Evolutionary conservation across 192 early-diverging fungal species (phyloP).

Genomic region (Linnemannia schmuckeri): DNA sequence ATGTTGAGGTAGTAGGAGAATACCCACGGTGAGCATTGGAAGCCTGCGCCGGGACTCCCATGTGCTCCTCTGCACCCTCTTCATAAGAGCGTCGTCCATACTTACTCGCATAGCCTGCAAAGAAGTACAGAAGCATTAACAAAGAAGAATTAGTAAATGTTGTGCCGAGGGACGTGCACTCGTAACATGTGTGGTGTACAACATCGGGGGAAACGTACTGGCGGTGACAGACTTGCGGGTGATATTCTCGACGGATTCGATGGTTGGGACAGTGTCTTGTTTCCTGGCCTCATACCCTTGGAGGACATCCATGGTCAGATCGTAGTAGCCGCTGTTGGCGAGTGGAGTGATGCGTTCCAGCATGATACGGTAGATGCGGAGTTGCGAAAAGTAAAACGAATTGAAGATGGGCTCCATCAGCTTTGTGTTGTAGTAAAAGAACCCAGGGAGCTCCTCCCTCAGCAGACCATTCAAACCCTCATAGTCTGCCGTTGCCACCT

Average conservation of each 20-base stretch:
- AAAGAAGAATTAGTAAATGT: not conserved
- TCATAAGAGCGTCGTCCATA: constrained; percentile 27
- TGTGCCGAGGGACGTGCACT: not conserved
- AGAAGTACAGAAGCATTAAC: not conserved
- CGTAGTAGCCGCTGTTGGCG: constrained; percentile 66
- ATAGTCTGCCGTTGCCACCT: constrained; percentile 87
- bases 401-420: constrained; percentile 93
- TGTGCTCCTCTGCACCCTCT: constrained; percentile 10
- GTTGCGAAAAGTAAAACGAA: constrained; percentile 87
- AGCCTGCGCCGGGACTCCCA: not conserved
- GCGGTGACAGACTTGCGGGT: constrained; percentile 48
- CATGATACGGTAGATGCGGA: constrained; percentile 80
- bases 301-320: constrained; percentile 60
- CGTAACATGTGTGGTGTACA: not conserved
- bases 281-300: constrained; percentile 58
- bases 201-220: constrained; percentile 12
- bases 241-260: constrained; percentile 50
- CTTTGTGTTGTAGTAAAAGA: constrained; percentile 78
- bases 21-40: constrained; percentile 4
- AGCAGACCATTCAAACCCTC: constrained; percentile 86
- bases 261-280: constrained; percentile 38
- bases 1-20: constrained; percentile 8
- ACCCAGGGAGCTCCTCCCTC: constrained; percentile 83
- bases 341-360: constrained; percentile 69
- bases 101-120: constrained; percentile 37